Percentiles rank a stretch among this genome's conserved stretches.
phyloP scores from a whole-genome alignment of 441 rosid species.

The Adansonia madagascariensis region DNA sequence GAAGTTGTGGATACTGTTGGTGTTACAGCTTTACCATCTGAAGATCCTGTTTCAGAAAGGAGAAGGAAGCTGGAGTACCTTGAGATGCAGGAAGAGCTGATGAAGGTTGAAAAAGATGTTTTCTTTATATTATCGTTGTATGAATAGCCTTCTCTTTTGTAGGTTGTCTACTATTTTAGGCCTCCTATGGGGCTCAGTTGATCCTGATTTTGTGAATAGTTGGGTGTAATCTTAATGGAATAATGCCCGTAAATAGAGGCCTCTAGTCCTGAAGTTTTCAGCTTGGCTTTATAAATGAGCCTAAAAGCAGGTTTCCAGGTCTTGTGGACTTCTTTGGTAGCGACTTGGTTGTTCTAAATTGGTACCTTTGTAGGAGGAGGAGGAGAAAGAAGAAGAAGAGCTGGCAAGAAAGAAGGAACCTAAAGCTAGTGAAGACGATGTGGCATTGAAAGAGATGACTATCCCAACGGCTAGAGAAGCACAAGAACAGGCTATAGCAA shows the following conservation, averaged over 20 bases:
- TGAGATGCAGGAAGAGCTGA: slow-evolving; percentile 90
- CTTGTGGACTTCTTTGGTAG: slow-evolving; percentile 10
- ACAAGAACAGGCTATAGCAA: slow-evolving; percentile 68
- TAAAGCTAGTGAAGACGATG: slow-evolving; percentile 58
- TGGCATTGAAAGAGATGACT: slow-evolving; percentile 75
- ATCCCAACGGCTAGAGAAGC: slow-evolving; percentile 63
- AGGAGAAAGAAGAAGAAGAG: slow-evolving; percentile 82
- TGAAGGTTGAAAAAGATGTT: slow-evolving; percentile 59
- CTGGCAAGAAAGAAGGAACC: slow-evolving; percentile 61
- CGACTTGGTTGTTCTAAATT: neutral
- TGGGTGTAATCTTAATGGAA: neutral
- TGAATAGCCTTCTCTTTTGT: neutral
- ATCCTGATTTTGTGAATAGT: neutral
- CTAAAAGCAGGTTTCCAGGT: slow-evolving; percentile 21
- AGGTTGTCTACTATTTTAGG: neutral
- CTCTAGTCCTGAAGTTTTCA: neutral
- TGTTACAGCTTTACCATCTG: slow-evolving; percentile 83
- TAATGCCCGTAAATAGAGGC: neutral
- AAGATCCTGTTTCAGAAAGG: slow-evolving; percentile 88
- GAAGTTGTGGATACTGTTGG: slow-evolving; percentile 97
- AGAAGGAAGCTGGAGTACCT: slow-evolving; percentile 89
- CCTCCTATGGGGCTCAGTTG: slow-evolving; percentile 6
- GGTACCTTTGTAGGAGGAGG: slow-evolving; percentile 67
- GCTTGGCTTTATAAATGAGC: neutral
- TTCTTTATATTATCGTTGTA: neutral